A percentile compares a stretch with the other conserved stretches of the same genome.
phyloP scores from a whole-genome alignment of 2,329 filamentous ascomycete species.

The Clonostachys rhizophaga region DNA sequence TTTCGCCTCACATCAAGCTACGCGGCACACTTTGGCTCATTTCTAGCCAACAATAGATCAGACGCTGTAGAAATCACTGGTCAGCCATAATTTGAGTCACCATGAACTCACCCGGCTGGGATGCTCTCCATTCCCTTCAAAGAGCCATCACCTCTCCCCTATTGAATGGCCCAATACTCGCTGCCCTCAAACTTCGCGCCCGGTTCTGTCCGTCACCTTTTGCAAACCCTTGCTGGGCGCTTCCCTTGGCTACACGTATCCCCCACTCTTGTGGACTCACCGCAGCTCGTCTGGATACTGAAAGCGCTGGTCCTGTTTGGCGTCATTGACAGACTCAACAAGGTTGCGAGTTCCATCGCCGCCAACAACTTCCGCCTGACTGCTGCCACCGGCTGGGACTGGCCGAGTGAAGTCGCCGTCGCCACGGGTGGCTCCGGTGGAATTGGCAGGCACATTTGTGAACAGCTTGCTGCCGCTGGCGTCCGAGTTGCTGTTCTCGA shows the following conservation, averaged over 20 bases:
- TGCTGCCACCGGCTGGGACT: slow-evolving; percentile 19
- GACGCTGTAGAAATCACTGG: no score
- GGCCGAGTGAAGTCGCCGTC: slow-evolving; percentile 33
- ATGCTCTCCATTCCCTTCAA: no score
- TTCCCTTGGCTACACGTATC: no score
- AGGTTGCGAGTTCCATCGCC: slow-evolving; percentile 14
- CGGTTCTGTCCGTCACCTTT: slow-evolving; percentile 4
- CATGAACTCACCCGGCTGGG: no score
- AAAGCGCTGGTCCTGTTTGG: slow-evolving; percentile 13
- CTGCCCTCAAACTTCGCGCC: slow-evolving; percentile 7
- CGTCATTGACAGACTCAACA: slow-evolving; percentile 13
- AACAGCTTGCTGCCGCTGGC: slow-evolving; percentile 25
- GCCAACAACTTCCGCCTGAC: slow-evolving; percentile 18
- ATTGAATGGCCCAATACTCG: slow-evolving; percentile 9
- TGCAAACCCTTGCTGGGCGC: slow-evolving; percentile 2
- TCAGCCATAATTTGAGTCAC: no score
- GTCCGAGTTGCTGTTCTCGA: slow-evolving; percentile 67
- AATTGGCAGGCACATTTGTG: slow-evolving; percentile 29
- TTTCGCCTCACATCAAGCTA: no score
- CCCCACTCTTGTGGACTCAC: no score
- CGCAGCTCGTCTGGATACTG: background rate
- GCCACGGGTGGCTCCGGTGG: slow-evolving; percentile 38
- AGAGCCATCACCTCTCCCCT: slow-evolving; percentile 6
- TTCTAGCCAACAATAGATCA: no score
- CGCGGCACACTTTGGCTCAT: no score